Percentiles rank a stretch among this genome's conserved stretches.
Conservation (phyloP, 2,329 filamentous ascomycete species). For the Fusarium xylarioides region DNA sequence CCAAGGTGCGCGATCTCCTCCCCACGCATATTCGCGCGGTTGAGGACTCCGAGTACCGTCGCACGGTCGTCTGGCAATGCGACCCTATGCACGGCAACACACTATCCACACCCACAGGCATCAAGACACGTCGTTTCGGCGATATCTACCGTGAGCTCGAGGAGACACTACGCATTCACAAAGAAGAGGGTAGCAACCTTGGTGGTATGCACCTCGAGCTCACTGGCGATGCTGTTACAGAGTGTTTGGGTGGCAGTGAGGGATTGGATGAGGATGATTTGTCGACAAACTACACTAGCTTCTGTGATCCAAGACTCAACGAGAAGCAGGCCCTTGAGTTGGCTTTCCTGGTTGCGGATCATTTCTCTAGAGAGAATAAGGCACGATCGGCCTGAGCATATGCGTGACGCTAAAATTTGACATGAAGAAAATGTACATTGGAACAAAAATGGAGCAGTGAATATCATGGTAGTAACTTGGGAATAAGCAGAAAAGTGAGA, state of each 20-base stretch:
- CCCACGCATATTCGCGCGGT: conserved; percentile 90
- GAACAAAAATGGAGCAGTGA: background rate
- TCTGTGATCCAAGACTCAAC: conserved; percentile 94
- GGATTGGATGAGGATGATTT: conserved; percentile 88
- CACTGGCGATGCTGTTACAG: conserved; percentile 94
- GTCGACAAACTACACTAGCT: conserved; percentile 90
- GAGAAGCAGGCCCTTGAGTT: conserved; percentile 97
- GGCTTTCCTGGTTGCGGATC: conserved; percentile 90
- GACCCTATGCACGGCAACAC: conserved; percentile 97
- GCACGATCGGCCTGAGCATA: background rate
- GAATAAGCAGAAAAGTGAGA: background rate
- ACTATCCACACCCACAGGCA: conserved; percentile 72
- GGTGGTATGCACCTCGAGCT: conserved; percentile 95
- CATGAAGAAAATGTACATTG: background rate
- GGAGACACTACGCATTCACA: conserved; percentile 85
- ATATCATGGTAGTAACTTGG: background rate
- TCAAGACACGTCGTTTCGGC: conserved; percentile 92
- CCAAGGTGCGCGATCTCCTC: conserved; percentile 77
- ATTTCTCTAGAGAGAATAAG: conserved; percentile 61
- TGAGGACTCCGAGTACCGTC: conserved; percentile 74
- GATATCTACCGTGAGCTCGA: conserved; percentile 90
- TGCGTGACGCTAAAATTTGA: background rate
- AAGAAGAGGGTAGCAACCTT: conserved; percentile 82
- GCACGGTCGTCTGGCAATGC: conserved; percentile 91
- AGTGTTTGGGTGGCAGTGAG: conserved; percentile 91